phyloP scores from a whole-genome alignment of 2,329 filamentous ascomycete genomes.

The Aspergillus ruber region DNA sequence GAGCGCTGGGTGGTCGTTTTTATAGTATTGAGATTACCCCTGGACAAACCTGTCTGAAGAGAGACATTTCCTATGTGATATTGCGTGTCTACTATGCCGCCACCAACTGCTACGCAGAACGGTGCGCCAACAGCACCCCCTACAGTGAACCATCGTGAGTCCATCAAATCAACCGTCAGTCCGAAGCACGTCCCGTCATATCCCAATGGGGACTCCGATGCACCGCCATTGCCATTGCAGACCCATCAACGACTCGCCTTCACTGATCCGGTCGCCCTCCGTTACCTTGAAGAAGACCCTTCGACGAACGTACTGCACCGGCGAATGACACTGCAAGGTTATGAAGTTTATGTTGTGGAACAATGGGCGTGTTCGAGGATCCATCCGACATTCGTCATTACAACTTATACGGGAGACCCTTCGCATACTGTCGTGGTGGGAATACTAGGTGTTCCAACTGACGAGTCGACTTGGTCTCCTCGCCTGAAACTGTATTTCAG shows the following conservation, averaged over 20 bases:
- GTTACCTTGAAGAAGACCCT: constrained; percentile 78
- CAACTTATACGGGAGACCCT: constrained; percentile 83
- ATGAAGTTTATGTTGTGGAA: constrained; percentile 90
- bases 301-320: constrained; percentile 69
- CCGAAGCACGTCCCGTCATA: constrained; percentile 16
- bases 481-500: constrained; percentile 77
- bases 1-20: background rate
- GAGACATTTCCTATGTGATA: background rate
- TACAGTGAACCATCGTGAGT: constrained; percentile 20
- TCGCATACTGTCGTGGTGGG: constrained; percentile 71
- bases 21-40: no score
- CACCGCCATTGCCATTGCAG: constrained; percentile 14
- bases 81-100: background rate
- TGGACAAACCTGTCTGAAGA: background rate
- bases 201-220: constrained; percentile 8
- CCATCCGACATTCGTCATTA: constrained; percentile 85
- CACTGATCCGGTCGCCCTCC: constrained; percentile 60
- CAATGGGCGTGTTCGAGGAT: constrained; percentile 94
- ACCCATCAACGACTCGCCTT: constrained; percentile 56
- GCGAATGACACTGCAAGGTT: constrained; percentile 65
- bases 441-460: constrained; percentile 72
- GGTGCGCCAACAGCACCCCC: constrained; percentile 16
- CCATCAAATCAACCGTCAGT: constrained; percentile 17
- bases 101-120: constrained; percentile 14
- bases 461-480: constrained; percentile 73